These are phyloP conservation scores for Oenanthe sinensis DNA, from an alignment of 129 eudicot genomes.

Conservation along the genomic window DNA sequence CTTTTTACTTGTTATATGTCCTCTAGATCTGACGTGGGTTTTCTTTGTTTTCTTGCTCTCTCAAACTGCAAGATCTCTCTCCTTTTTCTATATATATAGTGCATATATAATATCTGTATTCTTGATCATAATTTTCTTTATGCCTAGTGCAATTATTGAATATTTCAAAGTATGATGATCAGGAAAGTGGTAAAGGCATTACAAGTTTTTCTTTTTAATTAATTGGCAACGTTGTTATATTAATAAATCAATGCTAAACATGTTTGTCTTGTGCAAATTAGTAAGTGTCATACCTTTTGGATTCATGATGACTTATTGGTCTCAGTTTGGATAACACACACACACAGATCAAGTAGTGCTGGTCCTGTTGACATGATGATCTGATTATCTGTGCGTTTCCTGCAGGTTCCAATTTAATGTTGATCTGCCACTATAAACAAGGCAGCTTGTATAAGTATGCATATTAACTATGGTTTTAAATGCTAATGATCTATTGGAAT, in stretches of 20 bases:
- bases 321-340: too few relatives aligned
- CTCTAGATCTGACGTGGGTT: conserved; percentile 28
- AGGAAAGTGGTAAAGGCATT: background rate
- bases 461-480: conserved; percentile 73
- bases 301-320: background rate
- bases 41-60: conserved; percentile 12
- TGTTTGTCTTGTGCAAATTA: background rate
- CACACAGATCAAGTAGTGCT: background rate
- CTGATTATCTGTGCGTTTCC: conserved; percentile 2
- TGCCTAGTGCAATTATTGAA: background rate
- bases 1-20: background rate
- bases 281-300: background rate
- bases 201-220: background rate
- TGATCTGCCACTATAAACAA: conserved; percentile 13
- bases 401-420: conserved; percentile 26
- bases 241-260: background rate
- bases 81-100: background rate
- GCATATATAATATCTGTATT: background rate
- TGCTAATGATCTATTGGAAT: conserved; percentile 53
- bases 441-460: conserved; percentile 43
- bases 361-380: conserved; percentile 4
- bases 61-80: background rate
- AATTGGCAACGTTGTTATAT: background rate
- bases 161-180: background rate
- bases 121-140: background rate